phyloP scores from a whole-genome alignment of 179 eudicot genomes.

The Sideroxylon spinosum region DNA sequence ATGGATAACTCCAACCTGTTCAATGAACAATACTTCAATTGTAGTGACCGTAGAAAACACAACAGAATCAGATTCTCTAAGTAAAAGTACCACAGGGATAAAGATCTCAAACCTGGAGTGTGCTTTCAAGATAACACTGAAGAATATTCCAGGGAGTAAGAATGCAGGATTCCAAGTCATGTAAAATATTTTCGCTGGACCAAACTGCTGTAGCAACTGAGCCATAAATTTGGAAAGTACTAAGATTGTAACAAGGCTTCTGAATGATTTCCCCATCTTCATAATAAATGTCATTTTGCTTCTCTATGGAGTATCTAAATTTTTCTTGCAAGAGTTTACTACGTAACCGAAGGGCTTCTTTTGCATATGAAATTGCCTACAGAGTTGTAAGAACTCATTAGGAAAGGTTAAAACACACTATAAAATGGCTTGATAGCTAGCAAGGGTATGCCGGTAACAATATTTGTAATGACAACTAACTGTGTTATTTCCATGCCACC shows the following conservation, averaged over 20 bases:
- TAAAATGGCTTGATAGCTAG: background rate
- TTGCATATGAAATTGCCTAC: constrained; percentile 79
- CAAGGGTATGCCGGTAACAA: background rate
- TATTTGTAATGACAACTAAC: background rate
- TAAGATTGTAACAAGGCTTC: constrained; percentile 37
- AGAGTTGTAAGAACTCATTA: constrained; percentile 2
- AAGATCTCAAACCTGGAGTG: constrained; percentile 59
- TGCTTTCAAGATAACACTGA: constrained; percentile 89
- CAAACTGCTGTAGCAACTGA: constrained; percentile 48
- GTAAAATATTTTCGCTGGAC: constrained; percentile 28
- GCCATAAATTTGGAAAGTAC: constrained; percentile 37
- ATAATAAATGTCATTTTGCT: constrained; percentile 29
- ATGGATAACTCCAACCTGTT: constrained; percentile 70
- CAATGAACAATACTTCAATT: background rate
- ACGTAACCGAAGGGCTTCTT: constrained; percentile 75
- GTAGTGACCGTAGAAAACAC: background rate
- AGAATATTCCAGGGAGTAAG: constrained; percentile 96
- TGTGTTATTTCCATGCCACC: background rate
- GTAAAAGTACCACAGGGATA: constrained; percentile 14
- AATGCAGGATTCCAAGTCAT: constrained; percentile 40
- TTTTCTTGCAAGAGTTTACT: constrained; percentile 62
- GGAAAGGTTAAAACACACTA: background rate
- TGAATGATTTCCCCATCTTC: constrained; percentile 38
- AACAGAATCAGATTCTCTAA: background rate
- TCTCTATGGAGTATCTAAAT: constrained; percentile 50